Percentiles rank a stretch among this genome's conserved stretches.
Evolutionary conservation across 768 basidiomycete genomes (phyloP).

Genomic region (Porphyrellus cyaneotinctus): DNA sequence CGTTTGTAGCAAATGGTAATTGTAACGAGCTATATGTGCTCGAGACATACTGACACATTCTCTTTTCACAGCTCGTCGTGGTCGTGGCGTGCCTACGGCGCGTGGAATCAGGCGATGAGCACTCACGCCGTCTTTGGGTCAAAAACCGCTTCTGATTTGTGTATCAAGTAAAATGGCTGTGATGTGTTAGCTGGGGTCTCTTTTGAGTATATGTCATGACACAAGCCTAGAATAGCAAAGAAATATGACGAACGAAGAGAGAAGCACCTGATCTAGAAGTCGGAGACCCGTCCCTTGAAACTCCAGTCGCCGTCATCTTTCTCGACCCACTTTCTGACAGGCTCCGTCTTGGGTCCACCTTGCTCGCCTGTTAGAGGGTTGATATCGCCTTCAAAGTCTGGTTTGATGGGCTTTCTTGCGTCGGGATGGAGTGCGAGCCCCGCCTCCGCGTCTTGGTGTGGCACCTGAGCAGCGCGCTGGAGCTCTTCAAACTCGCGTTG

Average conservation of each 20-base stretch:
- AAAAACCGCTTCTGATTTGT: conserved; percentile 14
- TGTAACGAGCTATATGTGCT: not conserved
- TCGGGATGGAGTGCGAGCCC: conserved; percentile 65
- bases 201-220: too few species aligned
- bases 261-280: conserved; percentile 50
- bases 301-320: conserved; percentile 78
- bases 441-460: conserved; percentile 33
- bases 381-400: conserved; percentile 75
- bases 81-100: conserved; percentile 72
- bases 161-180: too few species aligned
- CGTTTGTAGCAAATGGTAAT: conserved; percentile 70
- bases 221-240: too few species aligned
- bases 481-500: conserved; percentile 90
- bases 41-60: conserved; percentile 13
- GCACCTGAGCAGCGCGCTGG: conserved; percentile 52
- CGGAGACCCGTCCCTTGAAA: conserved; percentile 83
- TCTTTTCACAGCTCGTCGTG: conserved; percentile 65
- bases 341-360: conserved; percentile 86
- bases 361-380: conserved; percentile 83
- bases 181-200: too few species aligned
- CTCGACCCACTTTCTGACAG: conserved; percentile 55
- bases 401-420: conserved; percentile 49
- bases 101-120: conserved; percentile 78
- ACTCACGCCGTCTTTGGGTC: not conserved
- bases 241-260: too few species aligned